phyloP scores from a whole-genome alignment of 192 early-diverging fungal species.

The Backusella macrospora region DNA sequence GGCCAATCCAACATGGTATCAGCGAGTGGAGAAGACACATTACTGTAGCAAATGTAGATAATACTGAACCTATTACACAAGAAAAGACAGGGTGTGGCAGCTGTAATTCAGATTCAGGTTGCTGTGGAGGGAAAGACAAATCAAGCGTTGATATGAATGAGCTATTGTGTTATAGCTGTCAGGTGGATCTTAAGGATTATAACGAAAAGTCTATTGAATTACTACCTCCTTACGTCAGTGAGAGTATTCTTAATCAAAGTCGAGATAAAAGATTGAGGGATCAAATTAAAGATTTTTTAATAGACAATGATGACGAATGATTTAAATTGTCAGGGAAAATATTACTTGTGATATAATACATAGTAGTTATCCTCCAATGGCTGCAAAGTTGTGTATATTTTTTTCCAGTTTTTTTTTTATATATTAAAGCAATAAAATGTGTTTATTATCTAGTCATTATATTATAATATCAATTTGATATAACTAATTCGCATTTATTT shows the following conservation, averaged over 20 bases:
- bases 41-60: constrained; percentile 37
- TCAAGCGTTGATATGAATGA: constrained; percentile 36
- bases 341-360: too few relatives aligned
- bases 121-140: background rate
- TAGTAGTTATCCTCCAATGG: too few relatives aligned
- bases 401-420: too few relatives aligned
- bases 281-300: constrained; percentile 68
- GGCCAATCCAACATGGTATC: constrained; percentile 49
- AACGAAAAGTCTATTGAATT: constrained; percentile 34
- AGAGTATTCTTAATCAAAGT: constrained; percentile 36
- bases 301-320: constrained; percentile 45
- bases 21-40: constrained; percentile 55
- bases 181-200: constrained; percentile 52
- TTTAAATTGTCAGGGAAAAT: too few relatives aligned
- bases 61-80: background rate
- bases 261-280: constrained; percentile 52
- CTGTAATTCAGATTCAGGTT: background rate
- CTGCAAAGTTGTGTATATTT: too few relatives aligned
- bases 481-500: too few relatives aligned
- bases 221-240: constrained; percentile 48
- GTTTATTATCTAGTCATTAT: too few relatives aligned
- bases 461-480: too few relatives aligned
- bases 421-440: too few relatives aligned
- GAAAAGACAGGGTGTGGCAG: constrained; percentile 23
- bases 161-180: constrained; percentile 55